Percentiles rank a stretch among this genome's conserved stretches.
Evolutionary conservation across 306 rosid genomes (phyloP).

Genomic region (Prunus dulcis): DNA sequence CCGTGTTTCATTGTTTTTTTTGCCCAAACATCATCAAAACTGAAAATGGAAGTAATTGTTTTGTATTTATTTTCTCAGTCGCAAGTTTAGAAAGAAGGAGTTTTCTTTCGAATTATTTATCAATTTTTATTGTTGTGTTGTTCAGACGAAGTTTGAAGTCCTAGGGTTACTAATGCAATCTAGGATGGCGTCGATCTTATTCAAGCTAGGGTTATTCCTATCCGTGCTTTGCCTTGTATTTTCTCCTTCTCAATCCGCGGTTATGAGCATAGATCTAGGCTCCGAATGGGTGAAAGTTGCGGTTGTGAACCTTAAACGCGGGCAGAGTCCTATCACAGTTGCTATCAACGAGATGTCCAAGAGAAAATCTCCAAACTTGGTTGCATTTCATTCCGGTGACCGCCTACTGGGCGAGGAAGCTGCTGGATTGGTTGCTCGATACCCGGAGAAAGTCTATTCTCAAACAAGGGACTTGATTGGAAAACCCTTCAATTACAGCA

Average conservation of each 20-base stretch:
- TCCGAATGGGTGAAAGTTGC: slow-evolving; percentile 88
- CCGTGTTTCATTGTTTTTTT: not conserved
- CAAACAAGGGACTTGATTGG: slow-evolving; percentile 78
- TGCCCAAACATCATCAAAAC: not conserved
- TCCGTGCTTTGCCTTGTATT: slow-evolving; percentile 32
- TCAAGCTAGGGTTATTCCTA: slow-evolving; percentile 45
- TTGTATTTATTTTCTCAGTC: not conserved
- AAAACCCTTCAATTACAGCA: slow-evolving; percentile 52
- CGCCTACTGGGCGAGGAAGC: slow-evolving; percentile 93
- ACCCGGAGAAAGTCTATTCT: slow-evolving; percentile 80
- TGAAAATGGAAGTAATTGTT: not conserved
- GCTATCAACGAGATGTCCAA: slow-evolving; percentile 98
- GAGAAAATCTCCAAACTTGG: slow-evolving; percentile 80
- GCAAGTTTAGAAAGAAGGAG: not conserved
- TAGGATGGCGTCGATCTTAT: slow-evolving; percentile 55
- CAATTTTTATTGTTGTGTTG: slow-evolving; percentile 8
- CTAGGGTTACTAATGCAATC: slow-evolving; percentile 15
- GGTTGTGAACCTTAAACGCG: slow-evolving; percentile 91
- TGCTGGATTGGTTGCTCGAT: slow-evolving; percentile 80
- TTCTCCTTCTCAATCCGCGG: slow-evolving; percentile 80
- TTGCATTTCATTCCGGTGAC: slow-evolving; percentile 72
- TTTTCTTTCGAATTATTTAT: not conserved
- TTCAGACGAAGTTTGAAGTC: slow-evolving; percentile 38
- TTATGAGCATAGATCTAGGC: slow-evolving; percentile 94
- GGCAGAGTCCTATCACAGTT: slow-evolving; percentile 84